phyloP scores from a whole-genome alignment of 108 stramenopile genomes.

The Nitzschia putrida region DNA sequence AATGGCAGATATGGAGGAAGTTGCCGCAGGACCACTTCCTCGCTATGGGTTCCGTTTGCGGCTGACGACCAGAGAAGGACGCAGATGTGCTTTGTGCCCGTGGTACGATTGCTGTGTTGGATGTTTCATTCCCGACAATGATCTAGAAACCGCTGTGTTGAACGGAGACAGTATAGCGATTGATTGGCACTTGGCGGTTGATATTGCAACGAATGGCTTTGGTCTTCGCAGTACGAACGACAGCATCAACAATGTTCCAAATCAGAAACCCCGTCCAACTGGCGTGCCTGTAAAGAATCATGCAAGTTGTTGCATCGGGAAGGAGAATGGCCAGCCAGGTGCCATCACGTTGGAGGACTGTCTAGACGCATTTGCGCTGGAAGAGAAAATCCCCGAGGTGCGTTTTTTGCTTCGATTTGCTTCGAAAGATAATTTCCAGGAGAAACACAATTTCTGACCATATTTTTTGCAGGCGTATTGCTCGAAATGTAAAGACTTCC shows the following conservation, averaged over 20 bases:
- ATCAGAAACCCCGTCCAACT: constrained; percentile 30
- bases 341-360: constrained; percentile 85
- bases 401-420: constrained; percentile 14
- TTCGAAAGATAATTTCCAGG: neutral
- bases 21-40: constrained; percentile 75
- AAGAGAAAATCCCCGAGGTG: constrained; percentile 86
- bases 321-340: constrained; percentile 57
- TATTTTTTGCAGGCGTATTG: constrained; percentile 60
- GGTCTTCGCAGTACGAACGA: constrained; percentile 44
- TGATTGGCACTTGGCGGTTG: constrained; percentile 89
- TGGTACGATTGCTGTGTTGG: constrained; percentile 90
- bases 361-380: constrained; percentile 82
- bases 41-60: constrained; percentile 83
- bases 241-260: constrained; percentile 29
- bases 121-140: constrained; percentile 83
- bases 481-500: constrained; percentile 90
- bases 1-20: constrained; percentile 70
- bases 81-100: constrained; percentile 73
- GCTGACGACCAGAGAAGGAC: constrained; percentile 74
- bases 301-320: constrained; percentile 52
- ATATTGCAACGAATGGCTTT: constrained; percentile 76
- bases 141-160: constrained; percentile 67
- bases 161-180: constrained; percentile 84
- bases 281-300: constrained; percentile 64
- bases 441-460: neutral